Evolutionary conservation across 2,329 filamentous ascomycete species (phyloP).

Genomic region (Fusarium euwallaceae): DNA sequence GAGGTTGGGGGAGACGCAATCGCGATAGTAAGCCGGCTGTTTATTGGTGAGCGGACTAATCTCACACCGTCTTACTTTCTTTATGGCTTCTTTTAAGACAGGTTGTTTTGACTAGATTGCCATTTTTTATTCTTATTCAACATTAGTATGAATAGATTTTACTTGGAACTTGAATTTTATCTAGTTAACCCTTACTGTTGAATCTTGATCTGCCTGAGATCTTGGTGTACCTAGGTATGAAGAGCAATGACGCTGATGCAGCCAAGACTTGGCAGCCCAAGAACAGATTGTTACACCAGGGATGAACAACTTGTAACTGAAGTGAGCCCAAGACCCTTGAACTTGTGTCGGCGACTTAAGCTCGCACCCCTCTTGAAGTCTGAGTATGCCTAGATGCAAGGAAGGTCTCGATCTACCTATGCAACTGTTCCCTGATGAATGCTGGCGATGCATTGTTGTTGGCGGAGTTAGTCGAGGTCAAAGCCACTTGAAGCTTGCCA

Average conservation of each 20-base stretch:
- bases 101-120: too few relatives aligned
- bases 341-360: neutral
- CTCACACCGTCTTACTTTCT: neutral
- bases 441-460: neutral
- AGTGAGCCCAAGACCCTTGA: neutral
- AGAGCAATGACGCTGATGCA: neutral
- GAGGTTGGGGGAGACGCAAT: neutral
- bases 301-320: neutral
- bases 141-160: neutral
- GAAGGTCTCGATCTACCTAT: neutral
- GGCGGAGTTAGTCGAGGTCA: neutral
- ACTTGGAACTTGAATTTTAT: neutral
- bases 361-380: neutral
- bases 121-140: neutral
- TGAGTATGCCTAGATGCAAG: neutral
- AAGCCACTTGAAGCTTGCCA: neutral
- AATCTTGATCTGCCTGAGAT: neutral
- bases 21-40: neutral
- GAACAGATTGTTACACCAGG: neutral
- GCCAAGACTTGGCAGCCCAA: neutral
- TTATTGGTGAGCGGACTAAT: neutral
- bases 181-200: neutral
- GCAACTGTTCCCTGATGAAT: too few relatives aligned
- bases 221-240: neutral
- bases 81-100: neutral